Evolutionary conservation across 352 stramenopile species (phyloP), one percentile per base, ranked within the genome.

Genomic region (Lagenidium giganteum): DNA sequence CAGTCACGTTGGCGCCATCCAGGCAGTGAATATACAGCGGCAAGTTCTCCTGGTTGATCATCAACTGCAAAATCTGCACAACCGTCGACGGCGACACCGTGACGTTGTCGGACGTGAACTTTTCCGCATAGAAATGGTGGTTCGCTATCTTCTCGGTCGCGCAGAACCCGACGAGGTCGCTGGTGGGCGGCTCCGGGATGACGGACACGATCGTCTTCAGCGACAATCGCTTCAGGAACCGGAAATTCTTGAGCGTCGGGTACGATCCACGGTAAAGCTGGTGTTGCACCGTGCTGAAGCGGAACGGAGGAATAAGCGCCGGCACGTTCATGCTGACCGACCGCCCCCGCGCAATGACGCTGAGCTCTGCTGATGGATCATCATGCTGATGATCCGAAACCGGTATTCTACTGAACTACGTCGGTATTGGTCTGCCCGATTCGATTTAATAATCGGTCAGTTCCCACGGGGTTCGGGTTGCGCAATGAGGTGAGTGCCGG

Each of bases 41-140:
- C 20, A 91, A 53, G 38, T 92, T 76, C 45, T 88, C 68, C 48
- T 84, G 58, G 45, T 81, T 84, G 42, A 87, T 54, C 12, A 94
- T 7, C n/a, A 92, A 51, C 43, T 94, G 72, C 26, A 93, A 26
- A 40, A 93, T 91, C 52, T 86, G 70, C 35, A 64, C 67, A n/a
- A 79, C 76, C 0, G 65, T 85, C n/a, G 74, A 28, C 1, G 81
- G 78, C 17, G 72, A 84, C 26, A 91, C 81, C 9, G 81, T 93
- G 23, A 93, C 81, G 37, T 87, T 90, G 61, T 93, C 81, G 29
- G 71, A 87, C 41, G 81, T 89, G 66, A 90, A 93, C 58, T 94
- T 92, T 44, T 94, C 82, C 31, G 77, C 78, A 56, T 85, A 80
- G 42, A 92, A 92, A 32, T 89, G 78, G 54, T 84, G 51, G 42